phyloP scores from a whole-genome alignment of 1,284 basidiomycete species.

The Malassezia japonica region DNA sequence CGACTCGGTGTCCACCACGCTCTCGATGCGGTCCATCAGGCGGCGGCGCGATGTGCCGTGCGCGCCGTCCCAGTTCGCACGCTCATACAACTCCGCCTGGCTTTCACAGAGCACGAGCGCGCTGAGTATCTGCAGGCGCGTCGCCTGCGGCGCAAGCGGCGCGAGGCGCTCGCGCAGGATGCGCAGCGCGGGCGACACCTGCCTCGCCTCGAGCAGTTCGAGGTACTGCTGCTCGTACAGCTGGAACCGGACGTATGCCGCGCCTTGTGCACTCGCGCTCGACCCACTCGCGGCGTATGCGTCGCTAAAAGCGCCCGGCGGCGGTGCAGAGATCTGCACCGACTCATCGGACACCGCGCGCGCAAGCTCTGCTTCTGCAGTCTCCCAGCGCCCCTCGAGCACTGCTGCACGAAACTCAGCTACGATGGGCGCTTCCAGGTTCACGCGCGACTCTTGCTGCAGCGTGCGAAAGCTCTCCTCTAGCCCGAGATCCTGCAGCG shows the following conservation, averaged over 20 bases:
- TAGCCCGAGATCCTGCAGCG: slow-evolving; percentile 83
- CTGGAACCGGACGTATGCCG: slow-evolving; percentile 62
- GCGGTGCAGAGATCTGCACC: not conserved
- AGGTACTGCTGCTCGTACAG: slow-evolving; percentile 92
- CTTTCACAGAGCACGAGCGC: slow-evolving; percentile 35
- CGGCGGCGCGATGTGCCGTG: slow-evolving; percentile 65
- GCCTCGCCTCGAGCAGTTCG: slow-evolving; percentile 75
- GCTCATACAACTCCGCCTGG: slow-evolving; percentile 67
- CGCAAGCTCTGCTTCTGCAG: slow-evolving; percentile 55
- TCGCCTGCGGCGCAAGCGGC: slow-evolving; percentile 50
- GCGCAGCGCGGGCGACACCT: slow-evolving; percentile 70
- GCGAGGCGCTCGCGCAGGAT: slow-evolving; percentile 80
- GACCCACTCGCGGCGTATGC: not conserved
- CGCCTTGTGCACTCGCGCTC: not conserved
- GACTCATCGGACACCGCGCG: not conserved
- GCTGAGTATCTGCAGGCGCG: slow-evolving; percentile 32
- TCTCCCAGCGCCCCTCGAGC: slow-evolving; percentile 71
- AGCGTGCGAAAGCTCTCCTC: slow-evolving; percentile 75
- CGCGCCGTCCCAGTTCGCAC: slow-evolving; percentile 82
- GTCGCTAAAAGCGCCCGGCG: not conserved
- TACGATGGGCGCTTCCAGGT: slow-evolving; percentile 69
- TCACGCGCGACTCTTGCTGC: slow-evolving; percentile 83
- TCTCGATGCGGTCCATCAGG: slow-evolving; percentile 70
- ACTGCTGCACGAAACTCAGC: slow-evolving; percentile 72
- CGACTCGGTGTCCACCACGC: slow-evolving; percentile 74